Evolutionary conservation across 2,329 filamentous ascomycete species (phyloP), one percentile per base, ranked within the genome.

Genomic region (Trichothecium sympodiale): DNA sequence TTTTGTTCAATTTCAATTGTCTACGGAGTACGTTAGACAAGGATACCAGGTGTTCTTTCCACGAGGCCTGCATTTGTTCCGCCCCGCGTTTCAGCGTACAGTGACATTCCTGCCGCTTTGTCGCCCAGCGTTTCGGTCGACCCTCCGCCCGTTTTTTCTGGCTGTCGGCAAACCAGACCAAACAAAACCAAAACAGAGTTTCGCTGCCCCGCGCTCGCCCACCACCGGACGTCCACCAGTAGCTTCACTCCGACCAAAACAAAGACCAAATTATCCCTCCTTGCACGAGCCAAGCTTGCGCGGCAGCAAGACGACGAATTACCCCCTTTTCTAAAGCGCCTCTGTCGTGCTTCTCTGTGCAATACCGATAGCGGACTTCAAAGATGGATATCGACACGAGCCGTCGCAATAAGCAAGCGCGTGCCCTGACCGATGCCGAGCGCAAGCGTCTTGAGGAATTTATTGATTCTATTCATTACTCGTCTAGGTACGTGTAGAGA

Each of bases 381-480:
- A n/a, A 49, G 40, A 59, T 65, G 59, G 60, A 65, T 43, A 87
- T 94, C 52, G 89, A 96, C 62, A 74, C 75, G 48, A 80, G 69
- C 49, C 79, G 89, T 57, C 83, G 89, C 56, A 96, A 96, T 66
- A 82, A 83, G 64, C 75, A 77, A 56, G 84, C 91, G 29, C 78
- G 89, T 42, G 74, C 80, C 43, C 65, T 98, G 38, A 77, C 80
- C 23, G 86, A 95, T 43, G 64, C 71, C 14, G 91, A 98, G 69
- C 78, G 83, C 46, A 77, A 81, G 46, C 77, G 81, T 41, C 69
- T 98, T 40, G 86, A 95, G 42, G 88, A 96, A 59, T 96, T 84
- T 55, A 77, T 91, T 46, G 87, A 96, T 51, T 76, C 77, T 23
- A 98, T 98, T 50, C 88, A 96, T 62, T 98, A 98, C 65, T 96